A percentile compares a stretch with the other conserved stretches of the same genome.
Evolutionary conservation across 2,329 filamentous ascomycete species (phyloP).

Genomic region (Beauveria bassiana): DNA sequence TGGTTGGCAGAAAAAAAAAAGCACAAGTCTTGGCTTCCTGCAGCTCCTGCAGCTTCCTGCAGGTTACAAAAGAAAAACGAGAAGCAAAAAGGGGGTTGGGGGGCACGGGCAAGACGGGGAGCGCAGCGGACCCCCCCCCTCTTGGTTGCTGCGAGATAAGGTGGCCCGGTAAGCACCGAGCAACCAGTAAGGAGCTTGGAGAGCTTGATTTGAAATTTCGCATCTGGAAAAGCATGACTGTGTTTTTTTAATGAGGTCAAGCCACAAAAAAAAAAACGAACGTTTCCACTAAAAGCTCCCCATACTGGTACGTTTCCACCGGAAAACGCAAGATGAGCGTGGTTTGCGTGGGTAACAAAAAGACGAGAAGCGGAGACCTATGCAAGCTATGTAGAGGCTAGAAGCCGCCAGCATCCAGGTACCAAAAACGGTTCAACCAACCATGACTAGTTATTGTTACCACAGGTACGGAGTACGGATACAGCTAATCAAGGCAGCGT

Average conservation of each 20-base stretch:
- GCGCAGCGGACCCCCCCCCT: no score
- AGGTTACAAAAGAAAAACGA: neutral
- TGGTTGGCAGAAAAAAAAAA: no score
- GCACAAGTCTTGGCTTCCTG: neutral
- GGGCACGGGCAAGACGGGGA: no score
- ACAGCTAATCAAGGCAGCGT: no score
- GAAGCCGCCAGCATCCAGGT: neutral
- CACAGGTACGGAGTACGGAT: no score
- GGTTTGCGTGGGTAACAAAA: neutral
- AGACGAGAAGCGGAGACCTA: neutral
- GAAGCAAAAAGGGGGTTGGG: neutral
- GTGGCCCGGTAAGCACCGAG: neutral
- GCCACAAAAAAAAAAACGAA: neutral
- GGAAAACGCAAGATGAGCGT: slow-evolving; percentile 1
- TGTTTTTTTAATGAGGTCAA: neutral
- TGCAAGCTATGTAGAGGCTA: no score
- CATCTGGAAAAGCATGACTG: neutral
- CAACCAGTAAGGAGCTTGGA: neutral
- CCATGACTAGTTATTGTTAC: no score
- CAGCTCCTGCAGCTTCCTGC: neutral
- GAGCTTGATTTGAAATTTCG: neutral
- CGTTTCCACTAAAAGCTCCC: neutral
- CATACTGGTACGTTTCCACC: neutral
- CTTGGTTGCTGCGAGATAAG: neutral
- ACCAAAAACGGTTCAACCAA: neutral